Evolutionary conservation across 345 rosid species (phyloP).

Genomic region (Syzygium oleosum): DNA sequence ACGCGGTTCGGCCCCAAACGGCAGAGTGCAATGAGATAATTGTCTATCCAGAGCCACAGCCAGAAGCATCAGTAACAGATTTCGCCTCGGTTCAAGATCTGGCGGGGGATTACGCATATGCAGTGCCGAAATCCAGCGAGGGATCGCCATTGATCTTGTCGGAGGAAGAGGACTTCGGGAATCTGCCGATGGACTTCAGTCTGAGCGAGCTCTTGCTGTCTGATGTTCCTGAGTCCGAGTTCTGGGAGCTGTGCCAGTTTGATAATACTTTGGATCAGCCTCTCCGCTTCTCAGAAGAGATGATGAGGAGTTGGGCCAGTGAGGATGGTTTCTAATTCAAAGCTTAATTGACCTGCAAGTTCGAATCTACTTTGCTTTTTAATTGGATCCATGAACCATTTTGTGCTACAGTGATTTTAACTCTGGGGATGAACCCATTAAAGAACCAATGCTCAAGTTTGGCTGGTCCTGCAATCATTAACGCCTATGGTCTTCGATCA

Average conservation of each 20-base stretch:
- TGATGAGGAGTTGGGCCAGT: slow-evolving; percentile 2
- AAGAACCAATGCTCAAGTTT: neutral
- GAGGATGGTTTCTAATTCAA: neutral
- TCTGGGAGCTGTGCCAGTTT: slow-evolving; percentile 9
- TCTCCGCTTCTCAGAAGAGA: slow-evolving; percentile 9
- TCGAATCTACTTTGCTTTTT: neutral
- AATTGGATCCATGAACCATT: slow-evolving; percentile 12
- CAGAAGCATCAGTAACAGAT: neutral
- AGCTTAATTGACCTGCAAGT: neutral
- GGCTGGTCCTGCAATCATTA: neutral
- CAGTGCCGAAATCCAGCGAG: neutral
- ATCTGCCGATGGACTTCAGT: slow-evolving; percentile 4
- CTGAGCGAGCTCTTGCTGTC: slow-evolving; percentile 8
- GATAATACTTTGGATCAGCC: neutral
- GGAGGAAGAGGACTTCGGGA: neutral
- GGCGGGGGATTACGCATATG: neutral
- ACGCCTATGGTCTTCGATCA: neutral
- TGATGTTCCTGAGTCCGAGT: slow-evolving; percentile 12
- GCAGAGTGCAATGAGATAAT: neutral
- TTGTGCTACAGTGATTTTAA: slow-evolving; percentile 18
- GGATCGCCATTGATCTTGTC: neutral
- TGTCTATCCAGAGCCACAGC: neutral
- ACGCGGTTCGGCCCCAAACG: neutral
- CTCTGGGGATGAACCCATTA: neutral
- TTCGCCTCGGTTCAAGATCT: neutral